These are phyloP conservation scores for Suhomyces kunorum DNA, from an alignment of 1,139 yeast species.

Conservation along the genomic window DNA sequence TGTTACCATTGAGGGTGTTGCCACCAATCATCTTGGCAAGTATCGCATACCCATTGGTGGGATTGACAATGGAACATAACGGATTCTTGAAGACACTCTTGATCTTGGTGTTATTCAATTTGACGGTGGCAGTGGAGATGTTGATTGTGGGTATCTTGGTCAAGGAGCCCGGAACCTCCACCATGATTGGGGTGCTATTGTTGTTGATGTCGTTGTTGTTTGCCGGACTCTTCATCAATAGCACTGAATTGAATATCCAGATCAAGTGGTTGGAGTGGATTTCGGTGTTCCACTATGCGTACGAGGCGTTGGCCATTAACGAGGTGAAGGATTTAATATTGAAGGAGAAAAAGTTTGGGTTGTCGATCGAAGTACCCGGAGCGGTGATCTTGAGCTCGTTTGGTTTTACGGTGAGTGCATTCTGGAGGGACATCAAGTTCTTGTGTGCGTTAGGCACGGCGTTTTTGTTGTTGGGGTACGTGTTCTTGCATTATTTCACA, in stretches of 20 bases:
- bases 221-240: constrained; percentile 90
- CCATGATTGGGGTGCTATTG: constrained; percentile 81
- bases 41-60: constrained; percentile 89
- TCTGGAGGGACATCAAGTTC: constrained; percentile 61
- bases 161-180: constrained; percentile 91
- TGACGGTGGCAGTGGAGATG: constrained; percentile 83
- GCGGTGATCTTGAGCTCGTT: constrained; percentile 94
- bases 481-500: constrained; percentile 70
- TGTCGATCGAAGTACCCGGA: constrained; percentile 96
- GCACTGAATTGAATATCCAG: constrained; percentile 68
- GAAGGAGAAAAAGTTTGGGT: constrained; percentile 86
- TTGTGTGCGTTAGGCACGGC: constrained; percentile 50
- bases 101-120: constrained; percentile 76
- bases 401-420: constrained; percentile 84
- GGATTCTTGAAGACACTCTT: constrained; percentile 74
- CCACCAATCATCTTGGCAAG: constrained; percentile 86
- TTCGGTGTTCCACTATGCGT: constrained; percentile 92
- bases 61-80: constrained; percentile 73
- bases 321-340: constrained; percentile 88
- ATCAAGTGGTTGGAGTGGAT: constrained; percentile 80
- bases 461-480: constrained; percentile 69
- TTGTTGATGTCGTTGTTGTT: constrained; percentile 81
- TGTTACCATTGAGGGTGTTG: constrained; percentile 81
- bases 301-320: constrained; percentile 87
- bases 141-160: constrained; percentile 82